Evolutionary conservation across 23 red algal genomes (phyloP).

Genomic region (Gracilaria domingensis): DNA sequence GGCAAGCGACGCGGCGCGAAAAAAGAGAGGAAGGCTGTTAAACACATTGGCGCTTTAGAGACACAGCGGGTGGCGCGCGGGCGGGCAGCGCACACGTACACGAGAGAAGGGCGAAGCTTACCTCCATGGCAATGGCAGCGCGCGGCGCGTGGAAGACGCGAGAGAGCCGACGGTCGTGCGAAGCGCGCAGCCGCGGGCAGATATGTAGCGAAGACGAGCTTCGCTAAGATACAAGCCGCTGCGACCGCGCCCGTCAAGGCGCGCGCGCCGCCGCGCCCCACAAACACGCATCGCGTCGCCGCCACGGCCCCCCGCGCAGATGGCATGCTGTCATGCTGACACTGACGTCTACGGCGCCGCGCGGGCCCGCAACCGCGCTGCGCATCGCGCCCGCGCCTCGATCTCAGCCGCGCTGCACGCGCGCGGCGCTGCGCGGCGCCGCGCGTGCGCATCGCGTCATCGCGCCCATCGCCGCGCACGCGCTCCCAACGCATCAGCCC

Average conservation of each 20-base stretch:
- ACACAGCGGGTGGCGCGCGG: neutral
- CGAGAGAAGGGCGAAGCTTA: constrained; percentile 6
- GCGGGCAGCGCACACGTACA: neutral
- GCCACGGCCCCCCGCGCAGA: neutral
- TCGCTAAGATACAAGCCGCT: too few species aligned
- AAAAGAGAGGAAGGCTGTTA: neutral
- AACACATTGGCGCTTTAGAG: neutral
- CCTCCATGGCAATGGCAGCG: constrained; percentile 2
- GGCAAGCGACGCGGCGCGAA: too few species aligned
- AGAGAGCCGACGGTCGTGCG: neutral
- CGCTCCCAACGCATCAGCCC: neutral
- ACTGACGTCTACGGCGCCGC: too few species aligned
- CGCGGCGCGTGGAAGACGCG: neutral
- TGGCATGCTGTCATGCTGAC: neutral
- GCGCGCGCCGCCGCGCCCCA: too few species aligned
- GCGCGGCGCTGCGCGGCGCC: too few species aligned
- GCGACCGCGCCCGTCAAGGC: neutral
- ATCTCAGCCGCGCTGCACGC: too few species aligned
- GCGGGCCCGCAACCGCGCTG: too few species aligned
- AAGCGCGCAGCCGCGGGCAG: neutral
- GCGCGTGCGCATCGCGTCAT: too few species aligned
- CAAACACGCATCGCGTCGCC: neutral
- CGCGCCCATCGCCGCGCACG: neutral
- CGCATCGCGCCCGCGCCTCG: neutral
- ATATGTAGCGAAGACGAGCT: too few species aligned